phyloP scores from a whole-genome alignment of 1,284 basidiomycete species.

The Ceratobasidium papillatum region DNA sequence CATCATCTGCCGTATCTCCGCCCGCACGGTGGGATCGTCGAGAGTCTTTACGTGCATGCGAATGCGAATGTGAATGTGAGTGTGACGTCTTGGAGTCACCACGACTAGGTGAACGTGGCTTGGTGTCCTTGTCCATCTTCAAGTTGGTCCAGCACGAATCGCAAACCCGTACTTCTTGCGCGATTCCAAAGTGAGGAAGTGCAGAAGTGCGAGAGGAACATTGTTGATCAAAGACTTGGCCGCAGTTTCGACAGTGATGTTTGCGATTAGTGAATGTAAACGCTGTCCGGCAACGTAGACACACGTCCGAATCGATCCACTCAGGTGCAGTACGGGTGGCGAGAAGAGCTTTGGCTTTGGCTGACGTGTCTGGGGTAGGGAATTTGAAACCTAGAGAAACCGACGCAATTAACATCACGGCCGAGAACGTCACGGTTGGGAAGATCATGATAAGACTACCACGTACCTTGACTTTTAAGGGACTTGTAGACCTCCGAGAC shows the following conservation, averaged over 20 bases:
- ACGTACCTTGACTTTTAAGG: constrained; percentile 75
- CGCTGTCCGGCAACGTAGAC: constrained; percentile 88
- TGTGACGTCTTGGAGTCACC: constrained; percentile 4
- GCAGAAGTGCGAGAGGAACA: constrained; percentile 89
- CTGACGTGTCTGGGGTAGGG: constrained; percentile 77
- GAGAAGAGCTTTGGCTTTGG: constrained; percentile 80
- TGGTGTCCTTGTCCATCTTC: constrained; percentile 59
- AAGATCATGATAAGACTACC: background rate
- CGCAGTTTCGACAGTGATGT: constrained; percentile 98
- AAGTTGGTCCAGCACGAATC: constrained; percentile 87
- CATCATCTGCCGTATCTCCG: constrained; percentile 75
- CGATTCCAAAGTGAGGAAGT: constrained; percentile 93
- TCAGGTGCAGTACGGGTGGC: constrained; percentile 90
- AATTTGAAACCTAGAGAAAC: constrained; percentile 73
- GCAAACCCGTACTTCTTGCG: constrained; percentile 93
- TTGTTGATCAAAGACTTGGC: constrained; percentile 93
- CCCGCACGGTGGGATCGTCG: constrained; percentile 56
- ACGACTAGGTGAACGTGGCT: constrained; percentile 22
- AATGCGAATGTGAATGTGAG: constrained; percentile 16
- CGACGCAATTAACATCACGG: background rate
- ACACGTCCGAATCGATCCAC: constrained; percentile 96
- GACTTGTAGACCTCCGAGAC: constrained; percentile 82
- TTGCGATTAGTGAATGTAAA: constrained; percentile 98
- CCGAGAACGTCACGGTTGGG: background rate
- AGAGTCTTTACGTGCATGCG: constrained; percentile 1